Evolutionary conservation across 805 yeast genomes (phyloP), one percentile per base, ranked within the genome.

Genomic region (Zygotorulaspora chibaensis): DNA sequence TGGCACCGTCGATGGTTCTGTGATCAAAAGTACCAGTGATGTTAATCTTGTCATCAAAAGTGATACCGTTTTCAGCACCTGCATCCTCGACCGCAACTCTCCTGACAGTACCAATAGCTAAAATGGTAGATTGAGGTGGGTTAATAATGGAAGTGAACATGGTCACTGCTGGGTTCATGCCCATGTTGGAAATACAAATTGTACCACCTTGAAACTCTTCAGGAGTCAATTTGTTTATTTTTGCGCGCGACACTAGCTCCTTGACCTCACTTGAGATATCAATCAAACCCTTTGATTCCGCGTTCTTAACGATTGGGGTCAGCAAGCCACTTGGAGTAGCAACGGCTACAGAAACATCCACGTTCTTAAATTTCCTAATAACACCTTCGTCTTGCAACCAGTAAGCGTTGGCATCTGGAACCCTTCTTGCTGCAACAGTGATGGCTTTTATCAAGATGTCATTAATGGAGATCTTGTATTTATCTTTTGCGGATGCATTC

Each of bases 161-260:
- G 54, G 81, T 76, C 38, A 91, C 97, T 45, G 99, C 98, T 47
- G 74, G 80, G 81, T 93, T 93, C 99, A 93, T 93, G 67, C 99
- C 99, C 77, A 93, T 76, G 84, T 93, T 93, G 56, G 98, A 93
- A 65, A 93, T 91, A 68, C 97, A 89, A 70, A 93, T 87, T 59
- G 99, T 90, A 66, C 99, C 99, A 62, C 99, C 99, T 79, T 88
- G 96, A 83, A 86, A 93, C 75, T 93, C 99, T 70, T 88, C 95
- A 53, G 99, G 99, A 55, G 72, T 65, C 68, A 93, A 82, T 76
- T 91, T 93, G 72, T 88, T 89, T 50, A 77, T 88, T 72, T 91
- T 89, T 51, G 99, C 99, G 72, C 93, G 87, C 77, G 86, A 86
- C 57, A 96, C 98, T 58, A 93, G 78, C 58, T 85, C 96, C 77